phyloP scores from a whole-genome alignment of 495 filamentous ascomycete species.

The Annulohypoxylon stygium region DNA sequence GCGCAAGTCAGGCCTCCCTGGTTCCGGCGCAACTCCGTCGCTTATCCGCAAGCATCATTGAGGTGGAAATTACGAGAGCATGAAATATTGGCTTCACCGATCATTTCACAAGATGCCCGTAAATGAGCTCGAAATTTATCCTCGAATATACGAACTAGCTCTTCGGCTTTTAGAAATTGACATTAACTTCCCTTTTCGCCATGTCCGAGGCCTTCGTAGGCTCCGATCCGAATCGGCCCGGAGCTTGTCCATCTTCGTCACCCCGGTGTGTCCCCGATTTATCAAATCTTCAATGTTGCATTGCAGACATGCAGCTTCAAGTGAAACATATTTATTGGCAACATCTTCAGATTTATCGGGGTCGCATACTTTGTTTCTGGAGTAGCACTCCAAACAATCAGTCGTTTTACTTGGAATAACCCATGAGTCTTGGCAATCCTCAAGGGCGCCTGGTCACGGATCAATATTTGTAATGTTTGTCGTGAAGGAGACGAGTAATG shows the following conservation, averaged over 20 bases:
- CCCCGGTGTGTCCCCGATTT: constrained; percentile 5
- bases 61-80: background rate
- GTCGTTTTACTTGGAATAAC: background rate
- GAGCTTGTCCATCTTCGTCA: constrained; percentile 18
- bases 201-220: constrained; percentile 32
- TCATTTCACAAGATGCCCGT: background rate
- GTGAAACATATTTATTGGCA: background rate
- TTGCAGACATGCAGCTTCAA: constrained; percentile 6
- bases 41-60: background rate
- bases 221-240: constrained; percentile 33
- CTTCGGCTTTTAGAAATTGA: constrained; percentile 25
- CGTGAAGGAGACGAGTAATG: background rate
- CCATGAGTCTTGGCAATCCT: background rate
- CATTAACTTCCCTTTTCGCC: constrained; percentile 13
- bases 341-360: background rate
- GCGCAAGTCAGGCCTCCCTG: background rate
- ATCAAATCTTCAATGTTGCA: background rate
- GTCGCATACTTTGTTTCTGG: background rate
- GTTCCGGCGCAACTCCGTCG: background rate
- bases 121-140: background rate
- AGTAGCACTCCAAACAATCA: background rate
- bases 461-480: background rate
- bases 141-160: constrained; percentile 29
- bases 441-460: too few relatives aligned
- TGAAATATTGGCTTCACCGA: background rate